A percentile compares a stretch with the other conserved stretches of the same genome.
These are phyloP conservation scores for Talaromyces funiculosus DNA, from an alignment of 2,329 filamentous ascomycete species.

Conservation along the genomic window DNA sequence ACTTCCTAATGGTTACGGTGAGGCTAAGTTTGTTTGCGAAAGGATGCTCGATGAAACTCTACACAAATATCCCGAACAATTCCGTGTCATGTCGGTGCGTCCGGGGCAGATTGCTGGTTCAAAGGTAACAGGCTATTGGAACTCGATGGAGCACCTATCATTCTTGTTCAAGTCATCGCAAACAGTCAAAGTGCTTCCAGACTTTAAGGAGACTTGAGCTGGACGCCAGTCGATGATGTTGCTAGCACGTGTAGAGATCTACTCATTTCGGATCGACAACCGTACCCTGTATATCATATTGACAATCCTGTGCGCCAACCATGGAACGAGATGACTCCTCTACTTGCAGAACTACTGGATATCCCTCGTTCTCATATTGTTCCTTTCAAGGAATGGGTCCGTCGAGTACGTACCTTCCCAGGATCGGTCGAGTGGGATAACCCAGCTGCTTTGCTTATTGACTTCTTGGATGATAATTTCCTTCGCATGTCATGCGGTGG, in stretches of 20 bases:
- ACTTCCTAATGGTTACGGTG: constrained; percentile 46
- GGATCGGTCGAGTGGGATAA: constrained; percentile 22
- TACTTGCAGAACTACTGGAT: constrained; percentile 31
- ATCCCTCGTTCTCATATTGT: constrained; percentile 29
- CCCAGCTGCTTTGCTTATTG: constrained; percentile 25
- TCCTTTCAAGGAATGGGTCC: constrained; percentile 39
- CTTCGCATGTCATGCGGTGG: constrained; percentile 45
- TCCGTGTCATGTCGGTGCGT: constrained; percentile 43
- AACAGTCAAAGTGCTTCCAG: constrained; percentile 39
- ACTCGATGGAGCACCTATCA: constrained; percentile 47
- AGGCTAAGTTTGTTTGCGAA: constrained; percentile 51
- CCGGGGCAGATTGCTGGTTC: constrained; percentile 52
- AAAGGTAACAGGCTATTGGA: constrained; percentile 49
- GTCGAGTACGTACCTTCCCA: constrained; percentile 26
- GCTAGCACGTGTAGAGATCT: constrained; percentile 33
- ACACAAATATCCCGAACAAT: constrained; percentile 36
- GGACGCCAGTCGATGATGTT: constrained; percentile 45
- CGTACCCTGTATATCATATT: constrained; percentile 40
- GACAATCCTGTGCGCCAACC: constrained; percentile 42
- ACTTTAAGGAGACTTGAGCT: constrained; percentile 39
- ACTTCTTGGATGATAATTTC: constrained; percentile 31
- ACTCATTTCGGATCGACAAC: constrained; percentile 17
- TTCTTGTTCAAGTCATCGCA: constrained; percentile 50
- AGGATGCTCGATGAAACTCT: constrained; percentile 47
- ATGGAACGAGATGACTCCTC: constrained; percentile 33